Percentiles rank a stretch among this genome's conserved stretches.
These are phyloP conservation scores for Neonectria sp. DNA, from an alignment of 2,329 filamentous ascomycete species.

Conservation along the genomic window DNA sequence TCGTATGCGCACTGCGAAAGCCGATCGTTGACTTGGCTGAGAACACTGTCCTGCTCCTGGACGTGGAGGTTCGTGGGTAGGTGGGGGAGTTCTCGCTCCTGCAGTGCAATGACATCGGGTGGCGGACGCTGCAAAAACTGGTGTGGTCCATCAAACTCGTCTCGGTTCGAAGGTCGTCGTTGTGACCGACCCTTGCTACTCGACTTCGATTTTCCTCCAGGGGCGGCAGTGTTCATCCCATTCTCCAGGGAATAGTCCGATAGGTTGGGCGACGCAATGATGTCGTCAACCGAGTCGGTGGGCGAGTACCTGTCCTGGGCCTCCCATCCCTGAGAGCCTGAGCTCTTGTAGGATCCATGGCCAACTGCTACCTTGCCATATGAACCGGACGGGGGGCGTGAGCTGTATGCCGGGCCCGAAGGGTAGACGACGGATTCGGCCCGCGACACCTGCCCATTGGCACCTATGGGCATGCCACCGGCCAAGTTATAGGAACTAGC, in stretches of 20 bases:
- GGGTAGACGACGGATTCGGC: conserved; percentile 58
- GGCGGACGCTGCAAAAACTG: conserved; percentile 84
- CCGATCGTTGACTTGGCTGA: conserved; percentile 86
- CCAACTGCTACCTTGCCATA: conserved; percentile 50
- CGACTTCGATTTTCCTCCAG: conserved; percentile 61
- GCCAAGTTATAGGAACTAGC: conserved; percentile 51
- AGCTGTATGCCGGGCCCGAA: conserved; percentile 58
- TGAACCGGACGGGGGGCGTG: conserved; percentile 59
- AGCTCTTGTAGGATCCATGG: conserved; percentile 58
- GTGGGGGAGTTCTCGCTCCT: conserved; percentile 85
- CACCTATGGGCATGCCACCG: conserved; percentile 46
- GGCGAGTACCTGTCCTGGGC: conserved; percentile 68
- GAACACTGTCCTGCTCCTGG: conserved; percentile 87
- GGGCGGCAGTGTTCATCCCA: conserved; percentile 57
- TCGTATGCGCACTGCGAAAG: conserved; percentile 90
- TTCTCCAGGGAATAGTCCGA: conserved; percentile 74
- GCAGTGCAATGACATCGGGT: conserved; percentile 79
- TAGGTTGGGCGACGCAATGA: conserved; percentile 70
- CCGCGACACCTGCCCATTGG: conserved; percentile 56
- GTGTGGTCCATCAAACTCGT: conserved; percentile 91
- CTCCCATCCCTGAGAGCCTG: conserved; percentile 63
- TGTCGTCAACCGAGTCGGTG: conserved; percentile 71
- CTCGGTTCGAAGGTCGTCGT: conserved; percentile 82
- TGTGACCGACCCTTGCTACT: conserved; percentile 66
- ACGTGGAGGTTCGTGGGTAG: conserved; percentile 87